Evolutionary conservation across 2,329 filamentous ascomycete species (phyloP), one percentile per base, ranked within the genome.

Genomic region (Fusarium coffeatum): DNA sequence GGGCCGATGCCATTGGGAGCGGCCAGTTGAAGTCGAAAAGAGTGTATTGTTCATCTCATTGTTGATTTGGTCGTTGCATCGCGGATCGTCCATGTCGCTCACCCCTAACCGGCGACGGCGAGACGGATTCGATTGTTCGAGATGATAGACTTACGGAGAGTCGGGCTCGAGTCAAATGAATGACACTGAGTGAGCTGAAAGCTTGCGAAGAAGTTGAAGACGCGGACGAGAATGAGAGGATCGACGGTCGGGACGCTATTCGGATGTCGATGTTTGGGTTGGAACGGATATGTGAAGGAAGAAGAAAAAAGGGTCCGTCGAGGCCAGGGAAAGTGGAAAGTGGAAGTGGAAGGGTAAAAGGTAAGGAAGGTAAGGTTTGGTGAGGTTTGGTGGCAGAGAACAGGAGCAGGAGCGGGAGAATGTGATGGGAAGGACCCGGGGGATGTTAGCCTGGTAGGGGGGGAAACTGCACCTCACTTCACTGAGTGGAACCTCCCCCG

Each of bases 271-370:
- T 64, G 68, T 22, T 63, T 68, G 66, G 61, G n/a, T 61, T 68
- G 69, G 67, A 71, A 74, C 62, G 67, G 71, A 64, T 64, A 47
- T 61, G 54, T 69, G 69, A 72, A 71, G 57, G 71, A 70, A 63
- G 63, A 63, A 59, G 62, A 51, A 69, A 73, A 73, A 75, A 74
- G 68, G 69, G 64, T 69, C 64, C 64, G 69, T 71, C 69, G 64
- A 67, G 46, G 65, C 60, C 70, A 64, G 70, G 64, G 64, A 63
- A 59, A 71, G 66, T 64, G 68, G 53, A 60, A 62, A 37, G 68
- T 69, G 66, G 53, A 61, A 63, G 56, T 61, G 59, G 45, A 64
- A 60, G 55, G 48, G 47, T 56, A 42, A 66, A 56, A 68, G 59
- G 64, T 58, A 65, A 69, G 66, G 70, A 72, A 60, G 60, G 63